Percentiles rank a stretch among this genome's conserved stretches.
Evolutionary conservation across 345 rosid genomes (phyloP).

Genomic region (Salix purpurea): DNA sequence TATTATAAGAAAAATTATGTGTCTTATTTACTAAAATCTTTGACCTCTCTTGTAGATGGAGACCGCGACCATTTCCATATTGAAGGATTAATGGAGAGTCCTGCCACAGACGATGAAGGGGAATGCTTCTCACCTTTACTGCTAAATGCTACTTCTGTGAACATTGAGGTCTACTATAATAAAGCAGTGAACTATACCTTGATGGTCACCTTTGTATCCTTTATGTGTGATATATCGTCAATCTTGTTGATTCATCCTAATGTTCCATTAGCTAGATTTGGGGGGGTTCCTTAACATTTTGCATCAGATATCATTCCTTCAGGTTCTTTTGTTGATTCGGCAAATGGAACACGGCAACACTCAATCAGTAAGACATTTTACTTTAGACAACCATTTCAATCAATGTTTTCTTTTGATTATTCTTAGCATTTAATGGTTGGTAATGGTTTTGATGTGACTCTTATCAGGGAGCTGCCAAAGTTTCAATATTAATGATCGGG

Average conservation of each 20-base stretch:
- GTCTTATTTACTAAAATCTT: slow-evolving; percentile 1
- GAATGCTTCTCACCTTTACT: slow-evolving; percentile 84
- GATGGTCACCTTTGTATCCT: slow-evolving; percentile 99
- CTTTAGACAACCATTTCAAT: neutral
- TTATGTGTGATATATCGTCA: slow-evolving; percentile 9
- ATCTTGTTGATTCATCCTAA: neutral
- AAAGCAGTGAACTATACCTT: slow-evolving; percentile 97
- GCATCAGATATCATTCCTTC: slow-evolving; percentile 82
- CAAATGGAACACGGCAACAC: slow-evolving; percentile 99
- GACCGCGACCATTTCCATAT: slow-evolving; percentile 66
- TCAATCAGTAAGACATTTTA: slow-evolving; percentile 64
- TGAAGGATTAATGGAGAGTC: slow-evolving; percentile 94
- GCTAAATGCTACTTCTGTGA: slow-evolving; percentile 86
- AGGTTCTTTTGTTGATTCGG: slow-evolving; percentile 85
- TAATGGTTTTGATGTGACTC: slow-evolving; percentile 17
- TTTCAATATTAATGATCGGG: slow-evolving; percentile 87
- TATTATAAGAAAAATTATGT: neutral
- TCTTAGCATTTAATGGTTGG: slow-evolving; percentile 1
- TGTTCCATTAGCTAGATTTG: slow-evolving; percentile 10
- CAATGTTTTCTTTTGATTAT: slow-evolving; percentile 8
- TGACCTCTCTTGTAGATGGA: slow-evolving; percentile 51
- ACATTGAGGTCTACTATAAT: slow-evolving; percentile 88
- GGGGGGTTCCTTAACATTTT: slow-evolving; percentile 53
- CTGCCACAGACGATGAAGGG: slow-evolving; percentile 83
- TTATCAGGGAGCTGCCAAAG: slow-evolving; percentile 95